Evolutionary conservation across 106 monocot species (phyloP).

Genomic region (Allium cepa): DNA sequence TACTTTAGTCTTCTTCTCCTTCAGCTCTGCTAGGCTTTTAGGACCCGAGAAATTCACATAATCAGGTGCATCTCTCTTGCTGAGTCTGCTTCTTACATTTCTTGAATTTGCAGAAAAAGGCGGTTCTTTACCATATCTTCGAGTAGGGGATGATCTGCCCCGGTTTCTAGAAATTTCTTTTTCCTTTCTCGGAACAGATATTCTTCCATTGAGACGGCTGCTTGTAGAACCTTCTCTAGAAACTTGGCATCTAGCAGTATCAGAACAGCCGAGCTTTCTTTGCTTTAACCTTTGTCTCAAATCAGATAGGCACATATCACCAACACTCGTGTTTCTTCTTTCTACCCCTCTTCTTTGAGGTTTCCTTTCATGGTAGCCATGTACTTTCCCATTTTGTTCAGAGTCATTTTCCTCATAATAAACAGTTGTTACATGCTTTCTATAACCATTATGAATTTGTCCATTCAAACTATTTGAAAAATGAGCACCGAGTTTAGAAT

Average conservation of each 20-base stretch:
- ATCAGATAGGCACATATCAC: constrained; percentile 42
- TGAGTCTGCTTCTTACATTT: constrained; percentile 8
- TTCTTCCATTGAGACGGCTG: constrained; percentile 66
- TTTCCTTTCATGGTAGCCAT: neutral
- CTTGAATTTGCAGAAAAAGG: constrained; percentile 12
- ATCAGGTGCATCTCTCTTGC: constrained; percentile 28
- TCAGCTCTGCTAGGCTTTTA: constrained; percentile 77
- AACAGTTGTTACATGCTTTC: constrained; percentile 6
- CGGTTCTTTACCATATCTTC: constrained; percentile 32
- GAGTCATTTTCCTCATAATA: constrained; percentile 13
- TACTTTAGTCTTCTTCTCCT: constrained; percentile 23
- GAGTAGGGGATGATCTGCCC: constrained; percentile 39
- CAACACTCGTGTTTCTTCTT: constrained; percentile 10
- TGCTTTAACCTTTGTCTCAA: constrained; percentile 53
- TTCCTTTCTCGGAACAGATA: constrained; percentile 35
- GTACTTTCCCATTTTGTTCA: constrained; percentile 27
- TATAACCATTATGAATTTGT: constrained; percentile 7
- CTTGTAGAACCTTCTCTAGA: constrained; percentile 27
- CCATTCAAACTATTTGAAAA: constrained; percentile 16
- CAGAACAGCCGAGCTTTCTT: constrained; percentile 41
- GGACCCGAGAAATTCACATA: constrained; percentile 56
- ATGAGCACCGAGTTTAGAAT: constrained; percentile 46
- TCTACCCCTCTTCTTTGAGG: constrained; percentile 22
- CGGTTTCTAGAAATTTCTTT: constrained; percentile 25
- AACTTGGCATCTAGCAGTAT: constrained; percentile 8